Conservation (phyloP, 495 filamentous ascomycete species). For the Aspergillus ellipticus region DNA sequence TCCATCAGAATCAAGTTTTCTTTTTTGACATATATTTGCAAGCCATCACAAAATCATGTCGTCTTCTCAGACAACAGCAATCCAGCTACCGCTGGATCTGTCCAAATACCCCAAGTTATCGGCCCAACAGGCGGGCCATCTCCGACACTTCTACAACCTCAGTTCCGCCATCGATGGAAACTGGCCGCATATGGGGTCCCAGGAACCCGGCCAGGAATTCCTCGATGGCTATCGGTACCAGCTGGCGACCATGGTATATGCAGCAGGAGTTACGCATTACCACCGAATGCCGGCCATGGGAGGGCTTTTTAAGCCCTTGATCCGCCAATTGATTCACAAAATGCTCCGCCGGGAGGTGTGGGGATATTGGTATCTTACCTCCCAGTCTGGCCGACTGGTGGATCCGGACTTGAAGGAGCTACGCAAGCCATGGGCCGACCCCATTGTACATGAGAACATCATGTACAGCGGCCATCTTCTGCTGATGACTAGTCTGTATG, state of each 20-base stretch:
- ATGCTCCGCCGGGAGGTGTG: slow-evolving; percentile 35
- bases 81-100: neutral
- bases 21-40: too few relatives aligned
- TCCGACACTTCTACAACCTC: slow-evolving; percentile 39
- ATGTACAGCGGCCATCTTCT: slow-evolving; percentile 36
- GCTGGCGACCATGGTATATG: slow-evolving; percentile 36
- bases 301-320: slow-evolving; percentile 18
- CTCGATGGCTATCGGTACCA: slow-evolving; percentile 36
- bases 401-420: slow-evolving; percentile 33
- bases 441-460: slow-evolving; percentile 31
- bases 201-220: slow-evolving; percentile 33
- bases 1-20: too few relatives aligned
- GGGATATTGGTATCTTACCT: slow-evolving; percentile 36
- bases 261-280: slow-evolving; percentile 24
- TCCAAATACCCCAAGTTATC: slow-evolving; percentile 41
- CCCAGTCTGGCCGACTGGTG: slow-evolving; percentile 20
- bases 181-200: slow-evolving; percentile 33
- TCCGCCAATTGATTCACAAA: slow-evolving; percentile 26
- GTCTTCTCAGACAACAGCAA: too few relatives aligned
- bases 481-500: slow-evolving; percentile 32
- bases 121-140: slow-evolving; percentile 28
- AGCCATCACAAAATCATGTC: too few relatives aligned
- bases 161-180: slow-evolving; percentile 26
- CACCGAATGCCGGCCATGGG: slow-evolving; percentile 30
- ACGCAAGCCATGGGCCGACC: slow-evolving; percentile 36